Conservation (phyloP, 176 grass and related monocot genomes). For the Aegilops tauschii region DNA sequence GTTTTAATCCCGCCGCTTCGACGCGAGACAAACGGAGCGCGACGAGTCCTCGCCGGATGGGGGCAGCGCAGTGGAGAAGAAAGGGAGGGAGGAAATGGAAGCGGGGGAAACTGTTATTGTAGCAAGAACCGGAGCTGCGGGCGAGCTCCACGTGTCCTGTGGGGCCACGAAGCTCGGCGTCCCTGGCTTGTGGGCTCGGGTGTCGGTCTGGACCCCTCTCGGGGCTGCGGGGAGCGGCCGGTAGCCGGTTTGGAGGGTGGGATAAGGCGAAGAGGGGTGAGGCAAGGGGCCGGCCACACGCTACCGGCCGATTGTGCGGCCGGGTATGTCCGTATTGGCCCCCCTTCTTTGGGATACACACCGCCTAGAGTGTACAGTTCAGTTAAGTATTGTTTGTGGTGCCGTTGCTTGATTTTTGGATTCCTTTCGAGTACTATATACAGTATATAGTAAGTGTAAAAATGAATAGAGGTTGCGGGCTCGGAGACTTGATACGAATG, state of each 20-base stretch:
- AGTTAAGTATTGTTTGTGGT: too few species aligned
- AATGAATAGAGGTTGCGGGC: too few species aligned
- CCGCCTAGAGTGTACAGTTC: too few species aligned
- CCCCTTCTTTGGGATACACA: too few species aligned
- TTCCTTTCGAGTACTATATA: too few species aligned
- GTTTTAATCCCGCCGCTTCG: neutral
- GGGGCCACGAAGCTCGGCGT: neutral
- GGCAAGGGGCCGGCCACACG: neutral
- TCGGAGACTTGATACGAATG: too few species aligned
- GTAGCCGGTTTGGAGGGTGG: neutral
- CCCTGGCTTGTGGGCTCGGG: neutral
- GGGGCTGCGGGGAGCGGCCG: neutral
- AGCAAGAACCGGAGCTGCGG: slow-evolving; percentile 10
- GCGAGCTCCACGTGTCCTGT: slow-evolving; percentile 41
- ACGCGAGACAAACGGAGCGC: neutral
- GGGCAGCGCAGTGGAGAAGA: neutral
- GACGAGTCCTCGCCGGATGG: slow-evolving; percentile 17
- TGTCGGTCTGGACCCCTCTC: neutral
- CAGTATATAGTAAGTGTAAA: too few species aligned
- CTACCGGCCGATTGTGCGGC: slow-evolving; percentile 9
- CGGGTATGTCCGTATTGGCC: too few species aligned
- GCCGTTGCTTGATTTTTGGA: too few species aligned
- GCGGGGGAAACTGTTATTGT: slow-evolving; percentile 6
- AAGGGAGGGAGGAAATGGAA: neutral
- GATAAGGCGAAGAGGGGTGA: slow-evolving; percentile 13